A percentile compares a stretch with the other conserved stretches of the same genome.
These are phyloP conservation scores for Penicillium dipodomyicola DNA, from an alignment of 495 filamentous ascomycete genomes.

Conservation along the genomic window DNA sequence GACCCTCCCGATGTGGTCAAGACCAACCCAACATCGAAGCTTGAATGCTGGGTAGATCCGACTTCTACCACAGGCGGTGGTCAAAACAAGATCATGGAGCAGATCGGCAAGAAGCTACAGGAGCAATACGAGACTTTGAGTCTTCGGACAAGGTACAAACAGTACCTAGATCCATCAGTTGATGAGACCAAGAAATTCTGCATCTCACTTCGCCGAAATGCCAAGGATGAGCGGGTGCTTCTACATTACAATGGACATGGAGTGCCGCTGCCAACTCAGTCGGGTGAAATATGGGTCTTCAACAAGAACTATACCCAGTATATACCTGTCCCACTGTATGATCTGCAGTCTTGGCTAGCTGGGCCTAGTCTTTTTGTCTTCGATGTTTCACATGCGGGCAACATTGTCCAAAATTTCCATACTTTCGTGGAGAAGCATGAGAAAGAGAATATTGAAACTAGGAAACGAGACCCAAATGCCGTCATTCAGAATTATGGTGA, in stretches of 20 bases:
- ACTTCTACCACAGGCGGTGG: slow-evolving; percentile 62
- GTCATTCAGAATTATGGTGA: slow-evolving; percentile 66
- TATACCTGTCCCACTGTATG: slow-evolving; percentile 93
- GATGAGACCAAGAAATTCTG: slow-evolving; percentile 97
- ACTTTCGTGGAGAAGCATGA: slow-evolving; percentile 93
- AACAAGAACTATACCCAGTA: slow-evolving; percentile 99
- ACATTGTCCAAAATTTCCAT: slow-evolving; percentile 92
- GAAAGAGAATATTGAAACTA: slow-evolving; percentile 71
- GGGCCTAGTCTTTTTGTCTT: slow-evolving; percentile 96
- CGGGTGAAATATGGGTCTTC: slow-evolving; percentile 99
- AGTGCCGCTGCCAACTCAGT: slow-evolving; percentile 93
- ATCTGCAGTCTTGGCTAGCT: slow-evolving; percentile 93
- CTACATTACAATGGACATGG: slow-evolving; percentile 99
- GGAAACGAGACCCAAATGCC: slow-evolving; percentile 69
- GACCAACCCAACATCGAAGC: slow-evolving; percentile 84
- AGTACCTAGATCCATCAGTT: slow-evolving; percentile 91
- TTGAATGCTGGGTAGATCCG: slow-evolving; percentile 97
- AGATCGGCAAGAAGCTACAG: slow-evolving; percentile 93
- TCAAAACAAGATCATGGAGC: slow-evolving; percentile 81
- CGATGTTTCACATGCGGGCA: slow-evolving; percentile 93
- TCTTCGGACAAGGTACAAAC: slow-evolving; percentile 91
- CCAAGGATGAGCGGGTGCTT: slow-evolving; percentile 90
- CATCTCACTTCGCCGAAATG: slow-evolving; percentile 80
- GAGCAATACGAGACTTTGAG: slow-evolving; percentile 94
- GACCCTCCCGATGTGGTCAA: slow-evolving; percentile 96